Percentiles rank a stretch among this genome's conserved stretches.
Conservation (phyloP, 495 filamentous ascomycete genomes). For the Chaetomium fimeti region DNA sequence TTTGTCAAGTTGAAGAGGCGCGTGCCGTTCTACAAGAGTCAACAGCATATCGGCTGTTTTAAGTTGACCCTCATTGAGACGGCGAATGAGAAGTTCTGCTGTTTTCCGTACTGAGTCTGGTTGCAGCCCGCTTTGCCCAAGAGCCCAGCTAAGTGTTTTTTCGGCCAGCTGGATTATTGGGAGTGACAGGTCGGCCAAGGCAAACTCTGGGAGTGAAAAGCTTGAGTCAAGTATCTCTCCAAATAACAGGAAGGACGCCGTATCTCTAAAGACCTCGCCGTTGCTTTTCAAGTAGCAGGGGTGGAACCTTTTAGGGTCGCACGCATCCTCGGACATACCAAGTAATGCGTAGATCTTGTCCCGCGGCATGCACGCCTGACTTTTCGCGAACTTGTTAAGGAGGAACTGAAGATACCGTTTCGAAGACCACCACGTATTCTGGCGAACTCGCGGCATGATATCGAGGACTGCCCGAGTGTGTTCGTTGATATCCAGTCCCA, state of each 20-base stretch:
- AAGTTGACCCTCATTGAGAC: no score
- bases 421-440: conserved; percentile 35
- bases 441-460: conserved; percentile 37
- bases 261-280: not conserved
- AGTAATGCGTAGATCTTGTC: conserved; percentile 42
- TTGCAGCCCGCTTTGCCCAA: no score
- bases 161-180: no score
- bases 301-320: not conserved
- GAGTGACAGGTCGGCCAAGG: no score
- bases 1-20: no score
- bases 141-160: no score
- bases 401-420: conserved; percentile 32
- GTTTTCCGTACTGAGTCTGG: no score
- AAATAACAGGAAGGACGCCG: not conserved
- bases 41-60: no score
- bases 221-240: not conserved
- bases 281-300: not conserved
- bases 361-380: conserved; percentile 32
- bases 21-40: no score
- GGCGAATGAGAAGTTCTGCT: no score
- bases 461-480: conserved; percentile 39
- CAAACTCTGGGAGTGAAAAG: no score
- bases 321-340: conserved; percentile 29
- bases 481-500: conserved; percentile 11
- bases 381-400: conserved; percentile 32